Conservation (phyloP, 805 yeast species). For the Vanderwaltozyma verrucispora region DNA sequence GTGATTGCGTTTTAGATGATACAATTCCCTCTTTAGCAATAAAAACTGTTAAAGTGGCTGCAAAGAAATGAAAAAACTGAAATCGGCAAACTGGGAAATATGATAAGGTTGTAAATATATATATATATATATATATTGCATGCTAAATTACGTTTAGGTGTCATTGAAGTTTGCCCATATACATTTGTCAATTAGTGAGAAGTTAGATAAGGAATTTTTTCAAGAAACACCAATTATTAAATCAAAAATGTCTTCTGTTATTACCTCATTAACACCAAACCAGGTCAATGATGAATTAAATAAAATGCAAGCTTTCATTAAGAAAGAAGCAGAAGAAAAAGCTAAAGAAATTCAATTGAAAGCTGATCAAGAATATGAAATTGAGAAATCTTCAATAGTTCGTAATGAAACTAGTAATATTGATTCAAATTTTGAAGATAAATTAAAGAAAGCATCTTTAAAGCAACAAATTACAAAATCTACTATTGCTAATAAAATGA, state of each 20-base stretch:
- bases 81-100: no score
- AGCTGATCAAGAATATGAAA: slow-evolving; percentile 98
- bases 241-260: slow-evolving; percentile 29
- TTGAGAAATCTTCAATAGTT: slow-evolving; percentile 91
- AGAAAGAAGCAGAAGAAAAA: slow-evolving; percentile 98
- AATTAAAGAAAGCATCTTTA: slow-evolving; percentile 81
- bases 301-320: slow-evolving; percentile 98
- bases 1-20: no score
- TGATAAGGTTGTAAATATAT: no score
- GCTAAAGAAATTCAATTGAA: slow-evolving; percentile 91
- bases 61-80: no score
- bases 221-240: no score
- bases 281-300: slow-evolving; percentile 91
- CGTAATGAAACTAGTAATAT: slow-evolving; percentile 86
- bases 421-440: slow-evolving; percentile 68
- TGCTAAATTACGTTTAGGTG: no score
- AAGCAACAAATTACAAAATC: slow-evolving; percentile 95
- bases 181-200: no score
- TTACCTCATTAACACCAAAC: slow-evolving; percentile 27
- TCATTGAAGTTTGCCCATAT: no score
- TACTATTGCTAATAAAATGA: slow-evolving; percentile 88
- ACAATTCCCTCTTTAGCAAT: no score
- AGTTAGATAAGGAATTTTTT: no score
- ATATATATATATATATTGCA: no score
- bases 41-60: no score